Evolutionary conservation across 495 filamentous ascomycete species (phyloP), one percentile per base, ranked within the genome.

Genomic region (Penicillium pulvis): DNA sequence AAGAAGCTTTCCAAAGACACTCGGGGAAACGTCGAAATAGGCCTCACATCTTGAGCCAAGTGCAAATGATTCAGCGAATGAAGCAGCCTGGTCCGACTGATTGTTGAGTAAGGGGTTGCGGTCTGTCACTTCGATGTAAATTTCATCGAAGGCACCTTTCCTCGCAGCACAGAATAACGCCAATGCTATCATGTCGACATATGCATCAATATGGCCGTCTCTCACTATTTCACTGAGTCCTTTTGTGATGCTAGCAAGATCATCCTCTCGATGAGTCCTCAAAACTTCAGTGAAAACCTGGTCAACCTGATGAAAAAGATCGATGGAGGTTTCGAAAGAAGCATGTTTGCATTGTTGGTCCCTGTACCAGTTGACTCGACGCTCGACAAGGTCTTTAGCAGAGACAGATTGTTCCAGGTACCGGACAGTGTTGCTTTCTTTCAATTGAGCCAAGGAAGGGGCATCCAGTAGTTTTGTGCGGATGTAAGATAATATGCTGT

Each of bases 31-130:
- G 57, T 82, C 83, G 48, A 87, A 85, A 58, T 84, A 87, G 1
- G 79, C 76, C 41, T 85, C 84, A 58, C 84, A 87, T 31, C 81
- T 81, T 6, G 84, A 84, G 10, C 84, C 84, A 14, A 84, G 73
- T 3, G 83, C 84, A 62, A 85, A 87, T 0, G 81, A 77, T 61
- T 87, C 84, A 8, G 84, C 80, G 59, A 87, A 86, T 10, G 80
- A 80, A 9, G 81, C 84, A 9, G 84, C 83, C 60, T 87, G 84
- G 57, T 87, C 84, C 3, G 79, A 63, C 44, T 80, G 79, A 26
- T 71, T 65, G 65, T 85, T 85, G 62, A 82, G 82, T 6, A 85
- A 66, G 2, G 83, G 82, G 58, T 85, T 85, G 7, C 84, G 77
- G 61, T 87, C 84, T 6, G 78, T 79, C 0, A 85, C 79, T 60